Conservation (phyloP, 805 yeast species). For the Maudiozyma turicensis region DNA sequence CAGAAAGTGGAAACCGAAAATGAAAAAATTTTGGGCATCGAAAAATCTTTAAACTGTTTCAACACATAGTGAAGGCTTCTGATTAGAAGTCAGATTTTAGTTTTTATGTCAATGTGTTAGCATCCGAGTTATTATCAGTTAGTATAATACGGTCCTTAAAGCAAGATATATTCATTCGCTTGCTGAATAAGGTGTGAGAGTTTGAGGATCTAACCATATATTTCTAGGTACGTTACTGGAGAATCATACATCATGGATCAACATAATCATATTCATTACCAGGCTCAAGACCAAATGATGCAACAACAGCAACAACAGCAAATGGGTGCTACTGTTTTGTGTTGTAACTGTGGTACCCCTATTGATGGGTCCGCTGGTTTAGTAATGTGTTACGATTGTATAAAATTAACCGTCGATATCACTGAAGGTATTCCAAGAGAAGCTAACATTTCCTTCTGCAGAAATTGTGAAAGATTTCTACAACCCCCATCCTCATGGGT, state of each 20-base stretch:
- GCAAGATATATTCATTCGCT: no score
- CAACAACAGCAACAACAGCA: slow-evolving; percentile 22
- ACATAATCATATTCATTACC: slow-evolving; percentile 20
- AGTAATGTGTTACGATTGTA: slow-evolving; percentile 96
- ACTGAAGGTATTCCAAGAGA: slow-evolving; percentile 93
- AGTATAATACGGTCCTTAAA: no score
- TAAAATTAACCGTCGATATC: slow-evolving; percentile 84
- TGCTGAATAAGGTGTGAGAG: no score
- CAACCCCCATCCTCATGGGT: slow-evolving; percentile 96
- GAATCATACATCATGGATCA: slow-evolving; percentile 18
- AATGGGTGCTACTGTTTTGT: slow-evolving; percentile 72
- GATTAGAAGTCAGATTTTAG: no score
- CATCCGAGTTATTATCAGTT: no score
- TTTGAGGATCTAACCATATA: no score
- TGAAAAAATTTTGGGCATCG: not conserved
- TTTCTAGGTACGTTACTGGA: not conserved
- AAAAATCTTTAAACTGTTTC: not conserved
- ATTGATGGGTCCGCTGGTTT: slow-evolving; percentile 91
- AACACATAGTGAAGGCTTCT: not conserved
- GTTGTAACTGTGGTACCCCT: slow-evolving; percentile 98
- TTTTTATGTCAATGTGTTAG: no score
- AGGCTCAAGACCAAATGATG: slow-evolving; percentile 40
- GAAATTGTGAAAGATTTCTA: slow-evolving; percentile 92
- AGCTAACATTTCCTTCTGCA: slow-evolving; percentile 84
- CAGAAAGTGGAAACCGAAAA: no score